phyloP scores from a whole-genome alignment of 225 moss, liverwort and hornwort species.

The Pleurozium schreberi region DNA sequence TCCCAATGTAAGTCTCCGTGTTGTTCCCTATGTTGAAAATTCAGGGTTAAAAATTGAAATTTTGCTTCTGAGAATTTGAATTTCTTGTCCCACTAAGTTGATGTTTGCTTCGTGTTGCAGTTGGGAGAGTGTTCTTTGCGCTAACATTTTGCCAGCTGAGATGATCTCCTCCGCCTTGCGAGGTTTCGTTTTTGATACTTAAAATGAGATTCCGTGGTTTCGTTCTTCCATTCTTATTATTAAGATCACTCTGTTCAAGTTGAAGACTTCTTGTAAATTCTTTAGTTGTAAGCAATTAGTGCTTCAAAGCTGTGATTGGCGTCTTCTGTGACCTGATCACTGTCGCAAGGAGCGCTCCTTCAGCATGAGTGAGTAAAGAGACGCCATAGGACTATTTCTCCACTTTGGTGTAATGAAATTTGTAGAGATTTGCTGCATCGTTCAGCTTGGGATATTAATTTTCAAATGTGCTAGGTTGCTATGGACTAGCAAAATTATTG shows the following conservation, averaged over 20 bases:
- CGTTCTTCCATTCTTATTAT: neutral
- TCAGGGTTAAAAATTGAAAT: neutral
- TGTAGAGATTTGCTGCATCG: neutral
- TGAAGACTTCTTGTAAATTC: neutral
- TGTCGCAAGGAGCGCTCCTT: neutral
- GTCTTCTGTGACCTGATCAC: neutral
- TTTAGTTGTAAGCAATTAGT: neutral
- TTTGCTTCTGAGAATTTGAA: neutral
- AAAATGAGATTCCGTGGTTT: neutral
- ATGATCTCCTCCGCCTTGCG: neutral
- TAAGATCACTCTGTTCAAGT: neutral
- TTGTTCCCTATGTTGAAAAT: neutral
- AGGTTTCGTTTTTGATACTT: neutral
- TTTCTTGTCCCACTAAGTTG: neutral
- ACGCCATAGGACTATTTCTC: neutral
- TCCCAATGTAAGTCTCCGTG: constrained; percentile 19
- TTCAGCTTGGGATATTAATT: neutral
- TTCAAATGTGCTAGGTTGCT: neutral
- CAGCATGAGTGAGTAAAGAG: neutral
- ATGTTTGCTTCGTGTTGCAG: neutral
- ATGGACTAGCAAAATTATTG: neutral
- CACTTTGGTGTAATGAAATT: neutral
- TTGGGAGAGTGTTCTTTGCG: constrained; percentile 14
- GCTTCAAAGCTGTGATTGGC: neutral
- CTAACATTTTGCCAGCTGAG: neutral